A percentile compares a stretch with the other conserved stretches of the same genome.
Conservation (phyloP, 768 basidiomycete species). For the Trichaptum fuscoviolaceum region DNA sequence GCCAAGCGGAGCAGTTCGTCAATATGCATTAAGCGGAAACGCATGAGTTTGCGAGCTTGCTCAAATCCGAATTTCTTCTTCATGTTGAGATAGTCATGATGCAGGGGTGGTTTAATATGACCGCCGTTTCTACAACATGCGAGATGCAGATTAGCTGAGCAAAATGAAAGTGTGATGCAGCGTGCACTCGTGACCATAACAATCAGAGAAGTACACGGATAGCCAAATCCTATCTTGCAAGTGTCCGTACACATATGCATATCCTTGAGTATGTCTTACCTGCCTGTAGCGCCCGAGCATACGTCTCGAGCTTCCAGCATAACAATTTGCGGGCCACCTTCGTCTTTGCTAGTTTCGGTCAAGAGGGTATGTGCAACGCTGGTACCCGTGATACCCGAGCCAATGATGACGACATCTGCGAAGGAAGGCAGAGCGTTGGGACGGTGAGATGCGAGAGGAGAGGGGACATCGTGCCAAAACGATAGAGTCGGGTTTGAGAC, state of each 20-base stretch:
- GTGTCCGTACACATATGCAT: not conserved
- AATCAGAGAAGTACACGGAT: not conserved
- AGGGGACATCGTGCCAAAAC: constrained; percentile 59
- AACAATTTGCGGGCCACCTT: constrained; percentile 40
- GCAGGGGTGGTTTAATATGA: constrained; percentile 56
- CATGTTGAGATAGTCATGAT: constrained; percentile 50
- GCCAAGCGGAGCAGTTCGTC: constrained; percentile 43
- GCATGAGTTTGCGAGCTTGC: constrained; percentile 47
- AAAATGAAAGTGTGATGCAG: not conserved
- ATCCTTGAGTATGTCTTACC: constrained; percentile 32
- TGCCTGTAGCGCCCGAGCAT: constrained; percentile 70
- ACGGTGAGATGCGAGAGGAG: constrained; percentile 34
- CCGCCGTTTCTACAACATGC: constrained; percentile 54
- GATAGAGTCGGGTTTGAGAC: constrained; percentile 46
- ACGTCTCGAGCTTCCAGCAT: constrained; percentile 79
- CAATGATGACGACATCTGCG: constrained; percentile 68
- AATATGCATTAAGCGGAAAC: constrained; percentile 59
- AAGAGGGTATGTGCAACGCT: constrained; percentile 53
- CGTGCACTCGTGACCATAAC: not conserved
- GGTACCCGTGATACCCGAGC: constrained; percentile 73
- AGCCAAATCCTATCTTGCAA: too few relatives aligned
- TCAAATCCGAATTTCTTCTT: constrained; percentile 40
- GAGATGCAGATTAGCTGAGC: not conserved
- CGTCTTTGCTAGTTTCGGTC: constrained; percentile 22
- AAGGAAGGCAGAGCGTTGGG: constrained; percentile 33